Evolutionary conservation across 2,329 filamentous ascomycete genomes (phyloP).

Genomic region (Fusarium nelsonii): DNA sequence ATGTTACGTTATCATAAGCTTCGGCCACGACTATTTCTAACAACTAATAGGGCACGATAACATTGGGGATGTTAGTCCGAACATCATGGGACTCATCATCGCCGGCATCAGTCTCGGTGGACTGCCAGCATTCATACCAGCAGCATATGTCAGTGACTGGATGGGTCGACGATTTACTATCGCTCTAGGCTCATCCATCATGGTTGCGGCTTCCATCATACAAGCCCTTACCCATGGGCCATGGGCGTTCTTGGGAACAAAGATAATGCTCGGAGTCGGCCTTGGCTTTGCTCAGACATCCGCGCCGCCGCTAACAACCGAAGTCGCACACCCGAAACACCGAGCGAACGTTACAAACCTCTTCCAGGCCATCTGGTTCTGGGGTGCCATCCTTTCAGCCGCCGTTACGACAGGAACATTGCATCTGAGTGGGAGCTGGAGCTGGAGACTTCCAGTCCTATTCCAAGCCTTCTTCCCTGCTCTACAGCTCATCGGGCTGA

Average conservation of each 20-base stretch:
- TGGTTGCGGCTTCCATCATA: constrained; percentile 23
- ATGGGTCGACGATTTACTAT: constrained; percentile 35
- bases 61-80: constrained; percentile 29
- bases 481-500: constrained; percentile 17
- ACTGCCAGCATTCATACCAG: constrained; percentile 31
- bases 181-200: constrained; percentile 24
- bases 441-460: constrained; percentile 31
- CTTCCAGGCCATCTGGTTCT: constrained; percentile 38
- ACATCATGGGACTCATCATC: constrained; percentile 34
- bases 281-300: constrained; percentile 33
- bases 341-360: constrained; percentile 35
- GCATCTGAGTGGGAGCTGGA: constrained; percentile 28
- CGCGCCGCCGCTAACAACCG: constrained; percentile 27
- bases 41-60: constrained; percentile 14
- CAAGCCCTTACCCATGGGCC: constrained; percentile 14
- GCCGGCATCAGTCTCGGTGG: constrained; percentile 38
- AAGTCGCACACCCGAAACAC: constrained; percentile 35
- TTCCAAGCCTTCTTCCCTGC: constrained; percentile 24
- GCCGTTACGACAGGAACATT: constrained; percentile 31
- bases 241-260: constrained; percentile 24
- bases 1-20: neutral
- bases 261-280: constrained; percentile 34
- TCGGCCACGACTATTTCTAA: neutral
- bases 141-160: constrained; percentile 32
- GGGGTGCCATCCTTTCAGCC: constrained; percentile 30